Percentiles rank a stretch among this genome's conserved stretches.
Conservation (phyloP, 129 eudicot species). For the Mikania micrantha region DNA sequence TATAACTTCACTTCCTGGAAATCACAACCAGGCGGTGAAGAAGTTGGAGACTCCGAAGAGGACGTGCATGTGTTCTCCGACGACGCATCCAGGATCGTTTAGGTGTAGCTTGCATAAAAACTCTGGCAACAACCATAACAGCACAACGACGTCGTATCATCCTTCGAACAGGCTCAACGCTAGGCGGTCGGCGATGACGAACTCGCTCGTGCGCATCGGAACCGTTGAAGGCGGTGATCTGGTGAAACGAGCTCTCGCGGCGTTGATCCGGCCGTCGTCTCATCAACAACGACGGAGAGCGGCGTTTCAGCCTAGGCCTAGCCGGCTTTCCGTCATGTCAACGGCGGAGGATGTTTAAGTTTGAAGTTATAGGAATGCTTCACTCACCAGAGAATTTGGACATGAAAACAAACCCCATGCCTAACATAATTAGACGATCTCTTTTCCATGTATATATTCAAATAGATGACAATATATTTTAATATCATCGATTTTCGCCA, state of each 20-base stretch:
- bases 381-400: too few relatives aligned
- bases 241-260: constrained; percentile 75
- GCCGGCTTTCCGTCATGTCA: neutral
- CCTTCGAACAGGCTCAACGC: constrained; percentile 57
- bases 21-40: neutral
- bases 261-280: constrained; percentile 57
- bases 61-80: constrained; percentile 92
- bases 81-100: constrained; percentile 89
- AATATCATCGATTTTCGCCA: too few relatives aligned
- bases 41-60: constrained; percentile 30
- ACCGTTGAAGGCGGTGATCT: constrained; percentile 78
- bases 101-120: constrained; percentile 70
- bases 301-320: neutral
- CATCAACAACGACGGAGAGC: neutral
- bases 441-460: too few relatives aligned
- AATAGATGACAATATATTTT: too few relatives aligned
- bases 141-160: constrained; percentile 38
- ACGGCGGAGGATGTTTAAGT: neutral
- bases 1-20: neutral
- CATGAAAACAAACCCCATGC: too few relatives aligned
- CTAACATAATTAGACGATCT: too few relatives aligned
- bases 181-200: constrained; percentile 81
- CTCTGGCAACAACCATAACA: neutral
- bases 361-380: too few relatives aligned
- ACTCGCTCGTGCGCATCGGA: constrained; percentile 74